phyloP scores from a whole-genome alignment of 1,284 basidiomycete species.

The Cryptococcus sp. region DNA sequence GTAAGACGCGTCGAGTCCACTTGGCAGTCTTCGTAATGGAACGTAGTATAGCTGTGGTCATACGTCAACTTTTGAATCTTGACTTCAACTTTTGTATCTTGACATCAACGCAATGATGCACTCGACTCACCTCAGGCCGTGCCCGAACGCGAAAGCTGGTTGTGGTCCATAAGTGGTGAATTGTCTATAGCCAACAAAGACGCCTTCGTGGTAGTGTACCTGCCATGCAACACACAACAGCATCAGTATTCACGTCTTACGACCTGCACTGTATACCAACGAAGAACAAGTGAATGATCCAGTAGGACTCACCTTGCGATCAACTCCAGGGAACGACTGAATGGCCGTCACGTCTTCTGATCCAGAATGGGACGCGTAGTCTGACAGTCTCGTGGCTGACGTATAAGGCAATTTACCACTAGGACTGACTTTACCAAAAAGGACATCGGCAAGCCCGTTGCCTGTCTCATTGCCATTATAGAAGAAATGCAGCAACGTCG shows the following conservation, averaged over 20 bases:
- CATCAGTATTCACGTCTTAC: no score
- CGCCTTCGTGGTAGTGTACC: slow-evolving; percentile 16
- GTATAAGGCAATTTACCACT: slow-evolving; percentile 58
- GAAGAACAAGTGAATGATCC: no score
- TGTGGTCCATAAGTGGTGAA: slow-evolving; percentile 50
- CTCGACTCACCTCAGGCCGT: slow-evolving; percentile 36
- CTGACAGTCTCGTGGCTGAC: slow-evolving; percentile 48
- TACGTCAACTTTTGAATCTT: no score
- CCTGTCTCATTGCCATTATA: slow-evolving; percentile 20
- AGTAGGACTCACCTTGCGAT: slow-evolving; percentile 1
- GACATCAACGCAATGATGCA: no score
- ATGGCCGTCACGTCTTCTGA: slow-evolving; percentile 3
- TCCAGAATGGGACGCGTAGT: slow-evolving; percentile 4
- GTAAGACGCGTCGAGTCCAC: background rate
- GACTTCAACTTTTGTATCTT: no score
- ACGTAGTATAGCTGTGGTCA: no score
- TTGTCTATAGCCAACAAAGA: slow-evolving; percentile 23
- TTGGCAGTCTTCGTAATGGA: background rate
- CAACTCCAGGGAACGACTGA: background rate
- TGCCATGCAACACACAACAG: background rate
- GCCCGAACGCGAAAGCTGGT: slow-evolving; percentile 60
- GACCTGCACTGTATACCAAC: no score
- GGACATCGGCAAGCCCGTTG: slow-evolving; percentile 58
- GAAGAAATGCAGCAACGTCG: slow-evolving; percentile 23
- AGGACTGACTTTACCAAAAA: slow-evolving; percentile 62